phyloP scores from a whole-genome alignment of 768 basidiomycete genomes.

The Lactifluus echinatus region DNA sequence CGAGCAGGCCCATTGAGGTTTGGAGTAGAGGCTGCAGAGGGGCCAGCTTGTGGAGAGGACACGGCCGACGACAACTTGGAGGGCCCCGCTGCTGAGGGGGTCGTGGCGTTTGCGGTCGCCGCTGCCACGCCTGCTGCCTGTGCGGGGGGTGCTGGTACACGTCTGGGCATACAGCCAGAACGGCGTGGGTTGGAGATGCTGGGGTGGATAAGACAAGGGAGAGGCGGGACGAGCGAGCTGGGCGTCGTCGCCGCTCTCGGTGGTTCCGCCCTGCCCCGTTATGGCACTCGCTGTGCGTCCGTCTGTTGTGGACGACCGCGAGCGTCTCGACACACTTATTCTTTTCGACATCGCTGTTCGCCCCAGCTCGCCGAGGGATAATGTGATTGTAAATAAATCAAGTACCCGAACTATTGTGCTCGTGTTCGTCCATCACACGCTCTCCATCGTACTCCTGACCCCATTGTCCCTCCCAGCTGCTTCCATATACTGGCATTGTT shows the following conservation, averaged over 20 bases:
- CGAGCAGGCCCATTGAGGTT: conserved; percentile 27
- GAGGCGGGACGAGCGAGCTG: not conserved
- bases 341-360: not conserved
- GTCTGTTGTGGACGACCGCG: not conserved
- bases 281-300: conserved; percentile 9
- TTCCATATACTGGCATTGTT: not conserved
- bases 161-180: conserved; percentile 14
- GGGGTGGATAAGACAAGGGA: not conserved
- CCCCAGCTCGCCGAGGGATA: not conserved
- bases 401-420: not conserved
- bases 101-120: not conserved
- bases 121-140: not conserved
- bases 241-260: conserved; percentile 14
- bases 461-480: conserved; percentile 13
- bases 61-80: not conserved
- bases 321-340: not conserved
- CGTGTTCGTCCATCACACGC: not conserved
- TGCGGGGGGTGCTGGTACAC: conserved; percentile 6
- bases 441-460: not conserved
- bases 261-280: conserved; percentile 12
- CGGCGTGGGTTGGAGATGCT: not conserved
- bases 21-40: conserved; percentile 1
- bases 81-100: not conserved
- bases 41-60: conserved; percentile 7
- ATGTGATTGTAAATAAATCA: not conserved